These are phyloP conservation scores for Populus pruinosa DNA, from an alignment of 345 rosid species.

Conservation along the genomic window DNA sequence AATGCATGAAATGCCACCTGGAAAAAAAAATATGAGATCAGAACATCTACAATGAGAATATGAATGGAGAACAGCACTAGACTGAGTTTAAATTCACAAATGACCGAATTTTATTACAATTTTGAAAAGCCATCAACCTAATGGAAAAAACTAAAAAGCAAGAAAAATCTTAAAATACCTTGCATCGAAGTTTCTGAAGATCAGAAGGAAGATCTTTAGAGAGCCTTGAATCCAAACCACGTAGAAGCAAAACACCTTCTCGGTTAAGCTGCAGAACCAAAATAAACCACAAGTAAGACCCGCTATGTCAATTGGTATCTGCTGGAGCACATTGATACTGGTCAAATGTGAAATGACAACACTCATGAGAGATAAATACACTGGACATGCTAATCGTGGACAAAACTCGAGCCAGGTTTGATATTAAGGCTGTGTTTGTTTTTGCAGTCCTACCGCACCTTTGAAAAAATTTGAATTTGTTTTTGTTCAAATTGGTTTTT, in stretches of 20 bases:
- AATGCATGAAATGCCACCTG: slow-evolving; percentile 89
- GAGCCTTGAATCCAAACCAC: slow-evolving; percentile 90
- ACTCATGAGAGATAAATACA: not conserved
- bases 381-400: not conserved
- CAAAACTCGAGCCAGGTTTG: not conserved
- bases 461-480: no score
- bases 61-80: not conserved
- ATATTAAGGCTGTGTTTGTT: not conserved
- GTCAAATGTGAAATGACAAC: not conserved
- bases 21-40: slow-evolving; percentile 6
- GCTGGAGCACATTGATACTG: slow-evolving; percentile 1
- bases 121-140: not conserved
- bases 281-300: slow-evolving; percentile 6
- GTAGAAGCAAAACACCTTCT: slow-evolving; percentile 83
- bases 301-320: not conserved
- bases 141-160: not conserved
- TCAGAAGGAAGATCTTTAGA: slow-evolving; percentile 90
- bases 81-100: not conserved
- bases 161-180: slow-evolving; percentile 37
- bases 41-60: not conserved
- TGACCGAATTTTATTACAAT: not conserved
- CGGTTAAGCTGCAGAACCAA: slow-evolving; percentile 60
- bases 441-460: no score
- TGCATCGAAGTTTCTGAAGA: slow-evolving; percentile 94
- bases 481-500: no score